These are phyloP conservation scores for Solanum phureja DNA, from an alignment of 257 asterid genomes.

Conservation along the genomic window DNA sequence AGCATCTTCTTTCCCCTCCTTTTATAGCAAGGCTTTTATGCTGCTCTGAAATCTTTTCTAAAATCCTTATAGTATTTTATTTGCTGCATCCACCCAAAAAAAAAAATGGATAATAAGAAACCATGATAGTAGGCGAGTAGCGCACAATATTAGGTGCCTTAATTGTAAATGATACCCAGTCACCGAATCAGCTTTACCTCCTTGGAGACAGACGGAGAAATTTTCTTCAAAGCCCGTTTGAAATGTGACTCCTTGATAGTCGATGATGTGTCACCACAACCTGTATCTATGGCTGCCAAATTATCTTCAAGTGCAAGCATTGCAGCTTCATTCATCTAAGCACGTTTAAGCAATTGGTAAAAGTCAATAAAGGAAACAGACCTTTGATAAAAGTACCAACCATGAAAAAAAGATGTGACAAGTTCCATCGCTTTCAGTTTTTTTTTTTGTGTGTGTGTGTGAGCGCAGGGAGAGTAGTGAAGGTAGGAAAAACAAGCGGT, in stretches of 20 bases:
- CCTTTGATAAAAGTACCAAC: background rate
- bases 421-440: background rate
- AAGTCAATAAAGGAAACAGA: background rate
- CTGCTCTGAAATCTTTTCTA: conserved; percentile 25
- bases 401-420: background rate
- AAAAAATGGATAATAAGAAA: too few relatives aligned
- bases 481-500: background rate
- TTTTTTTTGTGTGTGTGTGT: too few relatives aligned
- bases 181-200: conserved; percentile 11
- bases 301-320: conserved; percentile 47
- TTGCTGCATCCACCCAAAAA: too few relatives aligned
- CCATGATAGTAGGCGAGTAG: background rate
- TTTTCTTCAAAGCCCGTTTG: conserved; percentile 37
- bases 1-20: background rate
- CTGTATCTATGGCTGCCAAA: conserved; percentile 3
- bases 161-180: background rate
- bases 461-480: background rate
- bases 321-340: conserved; percentile 55
- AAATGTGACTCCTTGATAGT: conserved; percentile 56
- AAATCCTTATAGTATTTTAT: conserved; percentile 27
- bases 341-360: background rate
- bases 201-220: conserved; percentile 56
- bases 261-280: conserved; percentile 9
- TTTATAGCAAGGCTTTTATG: background rate
- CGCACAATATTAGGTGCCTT: background rate